Evolutionary conservation across 805 yeast genomes (phyloP), one percentile per base, ranked within the genome.

Genomic region (Lipomyces yamadae): DNA sequence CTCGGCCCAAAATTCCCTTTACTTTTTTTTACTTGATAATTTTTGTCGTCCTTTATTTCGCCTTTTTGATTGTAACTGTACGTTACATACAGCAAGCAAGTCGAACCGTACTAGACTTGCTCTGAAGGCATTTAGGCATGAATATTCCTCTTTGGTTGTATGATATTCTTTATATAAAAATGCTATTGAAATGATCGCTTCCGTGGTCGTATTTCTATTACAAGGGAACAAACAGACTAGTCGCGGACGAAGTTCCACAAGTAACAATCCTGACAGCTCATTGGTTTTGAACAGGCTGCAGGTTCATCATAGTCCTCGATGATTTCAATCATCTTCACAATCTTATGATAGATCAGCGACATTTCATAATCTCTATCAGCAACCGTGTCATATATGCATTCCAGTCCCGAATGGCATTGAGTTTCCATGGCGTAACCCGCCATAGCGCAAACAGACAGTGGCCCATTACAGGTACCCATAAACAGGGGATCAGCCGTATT

Each of bases 361-460:
- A 93, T 93, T 74, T 86, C 88, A 97, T 98, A 94, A 1, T 98
- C 98, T 70, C 84, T 80, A 72, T 95, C 98, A 2, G 84, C 83
- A 11, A 93, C 97, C 10, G 89, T 93, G 74, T 95, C 98, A 78
- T 94, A 95, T 35, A 88, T 83, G 77, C 98, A 95, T 62, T 86
- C 86, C 76, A 84, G 84, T 0, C 98, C 99, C 0, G 97, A 85
- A 76, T 95, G 99, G 76, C 99, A 95, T 57, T 88, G 88, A 0
- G 97, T 88, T 74, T 95, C 99, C 97, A 95, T 88, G 10, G 98
- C 99, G 77, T 92, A 95, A 0, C 99, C 99, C 0, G 91, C 97
- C 7, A 91, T 82, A 67, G 94, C 88, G 77, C 99, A 95, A 1
- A 93, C 78, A 0, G 96, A 88, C 3, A 94, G 86, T 0, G 95